Evolutionary conservation across 2,329 filamentous ascomycete genomes (phyloP).

Genomic region (Fusarium floridanum): DNA sequence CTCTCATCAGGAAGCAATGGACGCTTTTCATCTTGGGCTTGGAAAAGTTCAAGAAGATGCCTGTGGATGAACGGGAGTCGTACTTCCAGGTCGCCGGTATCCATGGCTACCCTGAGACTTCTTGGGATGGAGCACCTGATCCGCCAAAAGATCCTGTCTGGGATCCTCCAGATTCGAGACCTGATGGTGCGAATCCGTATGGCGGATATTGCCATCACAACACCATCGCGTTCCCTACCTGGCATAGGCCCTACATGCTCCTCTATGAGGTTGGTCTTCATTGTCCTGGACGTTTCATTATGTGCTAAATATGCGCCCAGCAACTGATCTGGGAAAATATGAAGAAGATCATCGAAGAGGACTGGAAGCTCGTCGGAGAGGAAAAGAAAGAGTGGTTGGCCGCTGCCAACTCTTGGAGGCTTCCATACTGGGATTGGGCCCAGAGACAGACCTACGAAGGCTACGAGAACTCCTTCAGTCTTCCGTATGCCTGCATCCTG

Average conservation of each 20-base stretch:
- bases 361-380: neutral
- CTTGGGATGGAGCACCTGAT: neutral
- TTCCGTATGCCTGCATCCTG: constrained; percentile 9
- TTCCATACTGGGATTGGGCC: constrained; percentile 55
- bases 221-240: constrained; percentile 71
- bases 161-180: neutral
- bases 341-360: neutral
- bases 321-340: constrained; percentile 26
- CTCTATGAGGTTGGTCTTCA: constrained; percentile 65
- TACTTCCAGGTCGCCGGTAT: constrained; percentile 8
- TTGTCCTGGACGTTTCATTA: neutral
- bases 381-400: constrained; percentile 35
- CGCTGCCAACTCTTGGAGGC: constrained; percentile 47
- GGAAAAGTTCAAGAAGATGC: constrained; percentile 12
- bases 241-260: constrained; percentile 75
- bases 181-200: constrained; percentile 24
- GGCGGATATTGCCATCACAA: constrained; percentile 73
- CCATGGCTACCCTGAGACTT: neutral
- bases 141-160: neutral
- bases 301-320: neutral
- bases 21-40: constrained; percentile 17
- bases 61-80: neutral
- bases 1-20: constrained; percentile 5
- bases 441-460: constrained; percentile 28
- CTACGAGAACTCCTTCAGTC: neutral